Percentiles rank a stretch among this genome's conserved stretches.
Evolutionary conservation across 1,139 yeast species (phyloP).

Genomic region (Ashbya aceris): DNA sequence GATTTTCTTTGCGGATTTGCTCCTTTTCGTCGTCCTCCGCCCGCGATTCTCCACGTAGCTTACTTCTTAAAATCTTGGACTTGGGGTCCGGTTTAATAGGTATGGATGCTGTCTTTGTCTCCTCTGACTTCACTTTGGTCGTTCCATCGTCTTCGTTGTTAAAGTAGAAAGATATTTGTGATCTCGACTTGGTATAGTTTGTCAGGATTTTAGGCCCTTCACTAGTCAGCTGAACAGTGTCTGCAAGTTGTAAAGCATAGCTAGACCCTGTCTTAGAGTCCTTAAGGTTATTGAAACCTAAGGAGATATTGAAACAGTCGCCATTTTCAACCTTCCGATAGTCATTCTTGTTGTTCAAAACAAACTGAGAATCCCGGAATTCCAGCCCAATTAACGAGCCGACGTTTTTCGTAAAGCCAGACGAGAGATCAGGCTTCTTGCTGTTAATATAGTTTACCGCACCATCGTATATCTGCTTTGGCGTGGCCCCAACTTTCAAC

Average conservation of each 20-base stretch:
- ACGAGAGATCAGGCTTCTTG: slow-evolving; percentile 53
- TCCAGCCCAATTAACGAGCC: slow-evolving; percentile 92
- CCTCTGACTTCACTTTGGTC: slow-evolving; percentile 25
- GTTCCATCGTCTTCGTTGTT: slow-evolving; percentile 51
- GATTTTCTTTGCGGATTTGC: slow-evolving; percentile 74
- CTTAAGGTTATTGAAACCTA: slow-evolving; percentile 65
- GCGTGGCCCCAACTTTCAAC: slow-evolving; percentile 59
- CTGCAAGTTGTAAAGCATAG: slow-evolving; percentile 72
- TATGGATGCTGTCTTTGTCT: slow-evolving; percentile 12
- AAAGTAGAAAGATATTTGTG: slow-evolving; percentile 77
- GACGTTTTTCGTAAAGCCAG: slow-evolving; percentile 64
- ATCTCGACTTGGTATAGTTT: slow-evolving; percentile 59
- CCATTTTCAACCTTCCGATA: slow-evolving; percentile 55
- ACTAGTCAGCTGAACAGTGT: slow-evolving; percentile 55
- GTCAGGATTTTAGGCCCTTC: slow-evolving; percentile 60
- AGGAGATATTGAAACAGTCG: slow-evolving; percentile 63
- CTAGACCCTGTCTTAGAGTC: slow-evolving; percentile 40
- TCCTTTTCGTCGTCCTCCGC: slow-evolving; percentile 75
- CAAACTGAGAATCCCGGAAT: slow-evolving; percentile 70
- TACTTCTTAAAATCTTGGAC: slow-evolving; percentile 61
- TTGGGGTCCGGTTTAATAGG: slow-evolving; percentile 25
- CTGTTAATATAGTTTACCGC: slow-evolving; percentile 51
- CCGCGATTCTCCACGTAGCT: slow-evolving; percentile 68
- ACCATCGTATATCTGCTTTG: slow-evolving; percentile 57
- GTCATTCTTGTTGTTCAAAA: slow-evolving; percentile 66